Evolutionary conservation across 2,329 filamentous ascomycete species (phyloP).

Genomic region (Colletotrichum zoysiae): DNA sequence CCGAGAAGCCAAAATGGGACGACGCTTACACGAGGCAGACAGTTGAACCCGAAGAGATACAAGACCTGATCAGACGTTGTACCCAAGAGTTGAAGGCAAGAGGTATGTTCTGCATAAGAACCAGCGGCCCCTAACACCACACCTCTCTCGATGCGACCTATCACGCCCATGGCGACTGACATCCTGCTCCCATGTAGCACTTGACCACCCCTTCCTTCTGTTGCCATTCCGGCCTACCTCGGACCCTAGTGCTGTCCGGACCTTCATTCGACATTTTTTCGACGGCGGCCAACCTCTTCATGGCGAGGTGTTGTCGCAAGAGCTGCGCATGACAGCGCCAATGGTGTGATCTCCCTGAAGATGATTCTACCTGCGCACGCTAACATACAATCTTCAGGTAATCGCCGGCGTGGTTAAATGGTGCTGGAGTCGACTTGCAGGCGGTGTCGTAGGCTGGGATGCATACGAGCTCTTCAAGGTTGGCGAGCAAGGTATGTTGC

Average conservation of each 20-base stretch:
- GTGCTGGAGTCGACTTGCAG: conserved; percentile 95
- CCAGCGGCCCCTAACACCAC: conserved; percentile 40
- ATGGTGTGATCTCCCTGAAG: conserved; percentile 72
- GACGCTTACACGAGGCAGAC: conserved; percentile 87
- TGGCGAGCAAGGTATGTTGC: conserved; percentile 84
- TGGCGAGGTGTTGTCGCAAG: conserved; percentile 81
- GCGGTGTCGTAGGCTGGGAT: conserved; percentile 96
- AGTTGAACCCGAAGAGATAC: conserved; percentile 90
- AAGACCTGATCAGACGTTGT: conserved; percentile 86
- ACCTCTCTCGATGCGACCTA: conserved; percentile 27
- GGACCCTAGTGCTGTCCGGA: conserved; percentile 90
- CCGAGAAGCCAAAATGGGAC: conserved; percentile 83
- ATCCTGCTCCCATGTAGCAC: conserved; percentile 64
- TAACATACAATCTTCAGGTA: conserved; percentile 67
- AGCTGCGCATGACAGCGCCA: conserved; percentile 91
- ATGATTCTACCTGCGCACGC: conserved; percentile 33
- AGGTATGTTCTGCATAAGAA: conserved; percentile 71
- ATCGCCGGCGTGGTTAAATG: conserved; percentile 95
- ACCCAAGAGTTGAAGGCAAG: conserved; percentile 92
- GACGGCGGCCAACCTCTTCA: conserved; percentile 73
- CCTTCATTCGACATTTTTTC: conserved; percentile 94
- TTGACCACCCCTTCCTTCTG: conserved; percentile 92
- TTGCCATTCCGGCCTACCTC: conserved; percentile 94
- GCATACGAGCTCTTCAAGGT: conserved; percentile 96
- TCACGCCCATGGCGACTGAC: conserved; percentile 18